phyloP scores from a whole-genome alignment of 1,284 basidiomycete species.

The Trichosporon sp. region DNA sequence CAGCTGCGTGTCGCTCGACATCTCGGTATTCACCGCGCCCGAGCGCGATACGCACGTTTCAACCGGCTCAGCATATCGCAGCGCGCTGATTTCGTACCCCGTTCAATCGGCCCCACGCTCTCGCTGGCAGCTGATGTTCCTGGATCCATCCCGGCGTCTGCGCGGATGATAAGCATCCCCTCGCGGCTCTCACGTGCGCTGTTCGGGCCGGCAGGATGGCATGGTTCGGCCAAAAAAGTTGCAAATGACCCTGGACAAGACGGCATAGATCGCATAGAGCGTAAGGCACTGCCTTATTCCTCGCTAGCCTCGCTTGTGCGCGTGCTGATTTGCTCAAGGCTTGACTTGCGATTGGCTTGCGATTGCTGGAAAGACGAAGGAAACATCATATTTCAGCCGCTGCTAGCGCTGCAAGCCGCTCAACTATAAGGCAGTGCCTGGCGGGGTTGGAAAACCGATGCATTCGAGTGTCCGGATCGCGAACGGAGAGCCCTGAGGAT shows the following conservation, averaged over 20 bases:
- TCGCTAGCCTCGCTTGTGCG: background rate
- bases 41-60: background rate
- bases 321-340: no score
- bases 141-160: background rate
- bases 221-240: background rate
- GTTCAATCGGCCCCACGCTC: background rate
- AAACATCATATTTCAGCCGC: no score
- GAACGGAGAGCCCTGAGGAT: no score
- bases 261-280: background rate
- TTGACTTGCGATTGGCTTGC: no score
- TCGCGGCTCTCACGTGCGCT: background rate
- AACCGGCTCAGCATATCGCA: background rate
- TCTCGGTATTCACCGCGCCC: background rate
- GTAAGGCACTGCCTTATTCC: conserved; percentile 6
- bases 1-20: background rate
- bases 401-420: no score
- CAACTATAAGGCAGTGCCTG: conserved; percentile 4
- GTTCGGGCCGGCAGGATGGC: background rate
- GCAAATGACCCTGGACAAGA: background rate
- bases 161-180: background rate
- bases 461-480: no score
- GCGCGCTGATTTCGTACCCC: background rate
- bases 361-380: no score
- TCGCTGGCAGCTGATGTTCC: background rate
- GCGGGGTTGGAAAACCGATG: background rate